Base-by-base conservation (phyloP, 129 eudicot species). In the Lactuca sativa region DNA sequence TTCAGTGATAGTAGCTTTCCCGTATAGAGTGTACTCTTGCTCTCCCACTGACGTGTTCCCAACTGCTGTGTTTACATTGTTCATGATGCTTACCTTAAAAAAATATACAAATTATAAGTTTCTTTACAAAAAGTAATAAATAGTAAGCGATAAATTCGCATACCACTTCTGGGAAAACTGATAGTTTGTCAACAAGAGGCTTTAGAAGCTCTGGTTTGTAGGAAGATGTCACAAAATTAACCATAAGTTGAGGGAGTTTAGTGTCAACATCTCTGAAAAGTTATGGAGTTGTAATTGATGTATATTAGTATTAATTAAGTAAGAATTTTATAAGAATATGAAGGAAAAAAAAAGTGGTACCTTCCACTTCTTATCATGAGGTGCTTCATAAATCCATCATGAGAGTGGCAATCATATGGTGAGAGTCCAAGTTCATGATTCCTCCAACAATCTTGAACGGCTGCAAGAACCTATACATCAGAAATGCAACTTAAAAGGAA, bases 1-100 rank as follows among this genome's bases (percentile, higher is more conserved):
- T 80, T 93, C 99, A 18, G 90, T 80, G 70, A 93, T 93, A 6
- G 88, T 85, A 63, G 97, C 65, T 80, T 85, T 85, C 48, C 99
- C 99, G 54, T 87, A 85, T 25, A 93, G 67, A 15, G 84, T 81
- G 77, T 93, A 84, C 71, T 93, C 99, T 82, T 76, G 67, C 87
- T 93, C 99, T 61, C 99, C 99, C 62, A 85, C 84, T 44, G 99
- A 87, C 56, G 97, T 90, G 89, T 88, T 93, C 37, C 95, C 99
- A 62, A 90, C 89, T 49, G 95, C 78, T 36, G 95, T 83, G 67
- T 93, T 93, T 56, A 93, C 82, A 84, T 90, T 93, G 84, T 93
- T 93, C 81, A 93, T 69, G 59, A 93, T 90, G 83, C 99, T 90
- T 75, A 85, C 97, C 99, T 53, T 37, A 1, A 59, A 49, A 33